Base-by-base conservation (phyloP, 805 yeast genomes). In the Yamadazyma paraphyllophila region DNA sequence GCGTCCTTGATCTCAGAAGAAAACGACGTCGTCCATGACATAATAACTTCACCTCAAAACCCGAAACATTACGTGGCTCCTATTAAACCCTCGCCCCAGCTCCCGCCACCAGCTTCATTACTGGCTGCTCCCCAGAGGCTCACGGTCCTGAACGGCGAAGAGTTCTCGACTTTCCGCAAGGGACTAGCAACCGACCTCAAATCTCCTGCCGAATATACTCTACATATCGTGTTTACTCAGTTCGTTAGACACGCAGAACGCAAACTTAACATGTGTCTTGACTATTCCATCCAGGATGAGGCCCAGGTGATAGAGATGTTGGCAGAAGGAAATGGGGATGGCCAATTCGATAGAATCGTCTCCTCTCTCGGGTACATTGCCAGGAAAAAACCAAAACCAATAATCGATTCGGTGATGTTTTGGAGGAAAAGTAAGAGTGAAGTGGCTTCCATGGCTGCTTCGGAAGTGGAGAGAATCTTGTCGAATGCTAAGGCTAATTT, bases 391-490 rank as follows among this genome's bases (percentile, higher is more conserved):
- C 97, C 98, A 0, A 91, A 89, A 59, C 96, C 97, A 0, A 97
- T 94, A 1, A 90, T 95, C 29, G 99, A 94, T 63, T 89, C 96
- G 6, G 96, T 94, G 48, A 91, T 94, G 98, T 91, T 88, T 61
- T 94, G 99, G 99, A 77, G 98, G 49, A 88, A 92, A 61, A 81
- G 92, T 1, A 94, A 94, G 63, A 83, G 95, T 11, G 98, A 92
- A 56, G 83, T 86, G 2, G 88, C 96, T 1, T 57, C 67, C 4
- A 58, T 71, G 63, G 77, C 76, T 2, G 69, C 73, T 2, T 49
- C 60, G 1, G 76, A 71, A 44, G 69, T 71, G 12, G 77, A 71
- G 34, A 58, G 61, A 37, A 59, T 58, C 2, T 37, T 64, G 26
- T 36, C 46, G 12, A 46, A 51, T 2, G 78, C 80, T 25, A 51